Evolutionary conservation across 2,329 filamentous ascomycete genomes (phyloP).

Genomic region (Dichotomopilus funicola): DNA sequence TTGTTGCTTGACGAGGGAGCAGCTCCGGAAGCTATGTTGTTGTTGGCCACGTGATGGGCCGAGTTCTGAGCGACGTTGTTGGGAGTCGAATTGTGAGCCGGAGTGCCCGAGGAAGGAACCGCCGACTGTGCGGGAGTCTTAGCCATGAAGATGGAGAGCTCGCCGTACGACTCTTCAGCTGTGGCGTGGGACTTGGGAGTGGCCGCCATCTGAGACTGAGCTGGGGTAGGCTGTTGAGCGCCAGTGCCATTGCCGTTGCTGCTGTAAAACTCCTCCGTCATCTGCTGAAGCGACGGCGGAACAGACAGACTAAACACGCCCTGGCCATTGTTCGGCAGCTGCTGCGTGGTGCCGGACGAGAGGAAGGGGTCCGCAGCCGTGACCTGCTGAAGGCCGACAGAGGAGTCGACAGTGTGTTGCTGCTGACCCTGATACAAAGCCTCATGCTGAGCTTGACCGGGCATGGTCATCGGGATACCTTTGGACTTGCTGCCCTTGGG

Average conservation of each 20-base stretch:
- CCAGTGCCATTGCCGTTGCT: background rate
- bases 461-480: background rate
- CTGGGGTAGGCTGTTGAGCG: background rate
- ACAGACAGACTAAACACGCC: background rate
- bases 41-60: too few species aligned
- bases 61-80: too few species aligned
- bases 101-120: too few species aligned
- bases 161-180: background rate
- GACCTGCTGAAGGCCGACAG: constrained; percentile 6
- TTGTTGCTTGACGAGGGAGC: constrained; percentile 10
- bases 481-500: background rate
- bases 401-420: background rate
- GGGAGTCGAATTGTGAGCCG: too few species aligned
- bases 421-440: too few species aligned
- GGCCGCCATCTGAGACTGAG: background rate
- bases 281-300: background rate
- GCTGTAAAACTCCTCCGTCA: background rate
- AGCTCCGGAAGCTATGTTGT: too few species aligned
- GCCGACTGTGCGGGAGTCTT: background rate
- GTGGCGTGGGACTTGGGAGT: background rate
- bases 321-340: background rate
- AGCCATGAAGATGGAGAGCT: constrained; percentile 6
- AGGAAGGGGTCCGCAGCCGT: constrained; percentile 8
- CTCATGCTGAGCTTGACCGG: background rate
- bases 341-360: background rate